phyloP scores from a whole-genome alignment of 129 eudicot genomes.

The Dittrichia graveolens region DNA sequence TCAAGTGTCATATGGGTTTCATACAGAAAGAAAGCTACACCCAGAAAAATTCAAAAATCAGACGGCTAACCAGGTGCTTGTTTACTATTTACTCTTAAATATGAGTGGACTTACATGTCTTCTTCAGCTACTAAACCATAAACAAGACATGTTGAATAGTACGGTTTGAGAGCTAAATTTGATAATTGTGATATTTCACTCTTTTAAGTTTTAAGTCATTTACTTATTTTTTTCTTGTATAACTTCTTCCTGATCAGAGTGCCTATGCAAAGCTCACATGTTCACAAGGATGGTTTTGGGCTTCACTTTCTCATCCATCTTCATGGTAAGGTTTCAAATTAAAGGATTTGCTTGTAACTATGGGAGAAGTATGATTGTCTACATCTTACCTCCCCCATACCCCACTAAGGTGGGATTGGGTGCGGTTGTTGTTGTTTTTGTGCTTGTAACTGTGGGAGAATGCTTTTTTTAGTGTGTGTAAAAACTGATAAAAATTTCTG shows the following conservation, averaged over 20 bases:
- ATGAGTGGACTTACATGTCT: conserved; percentile 12
- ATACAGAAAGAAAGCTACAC: conserved; percentile 70
- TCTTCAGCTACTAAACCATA: conserved; percentile 3
- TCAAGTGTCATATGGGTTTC: conserved; percentile 78
- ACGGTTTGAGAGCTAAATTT: too few relatives aligned
- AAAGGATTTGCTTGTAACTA: neutral
- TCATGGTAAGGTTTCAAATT: conserved; percentile 45
- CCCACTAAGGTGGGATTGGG: too few relatives aligned
- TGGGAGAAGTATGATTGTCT: too few relatives aligned
- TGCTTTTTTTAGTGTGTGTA: neutral
- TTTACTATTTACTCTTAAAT: conserved; percentile 5
- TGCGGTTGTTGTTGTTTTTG: too few relatives aligned
- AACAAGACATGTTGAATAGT: too few relatives aligned
- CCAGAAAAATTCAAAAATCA: conserved; percentile 89
- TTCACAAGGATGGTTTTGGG: conserved; percentile 90
- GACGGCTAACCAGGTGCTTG: conserved; percentile 65
- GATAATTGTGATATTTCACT: neutral
- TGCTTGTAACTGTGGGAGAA: neutral
- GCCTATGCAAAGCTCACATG: conserved; percentile 77
- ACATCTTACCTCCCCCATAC: too few relatives aligned
- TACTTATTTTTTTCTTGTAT: conserved; percentile 14
- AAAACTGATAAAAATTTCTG: neutral
- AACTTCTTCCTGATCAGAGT: conserved; percentile 40
- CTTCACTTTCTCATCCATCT: conserved; percentile 78
- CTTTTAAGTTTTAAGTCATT: neutral